These are phyloP conservation scores for Chloroidium sp. DNA, from an alignment of 163 green algal species.

Conservation along the genomic window DNA sequence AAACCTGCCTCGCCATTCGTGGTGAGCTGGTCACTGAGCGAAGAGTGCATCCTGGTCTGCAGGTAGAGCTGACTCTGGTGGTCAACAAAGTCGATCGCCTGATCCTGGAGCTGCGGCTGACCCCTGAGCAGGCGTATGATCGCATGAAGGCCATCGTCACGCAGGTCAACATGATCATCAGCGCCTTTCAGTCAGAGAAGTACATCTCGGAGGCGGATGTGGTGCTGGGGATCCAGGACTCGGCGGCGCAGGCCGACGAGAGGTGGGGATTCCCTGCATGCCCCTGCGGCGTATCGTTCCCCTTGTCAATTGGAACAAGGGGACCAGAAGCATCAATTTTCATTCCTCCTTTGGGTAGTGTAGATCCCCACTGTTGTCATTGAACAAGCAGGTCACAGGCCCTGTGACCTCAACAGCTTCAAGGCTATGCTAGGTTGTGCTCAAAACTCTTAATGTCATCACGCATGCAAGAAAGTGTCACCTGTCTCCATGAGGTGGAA, in stretches of 20 bases:
- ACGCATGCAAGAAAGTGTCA: too few species aligned
- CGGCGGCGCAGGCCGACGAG: conserved; percentile 13
- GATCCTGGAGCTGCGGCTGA: conserved; percentile 76
- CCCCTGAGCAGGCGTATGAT: conserved; percentile 72
- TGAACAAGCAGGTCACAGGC: too few species aligned
- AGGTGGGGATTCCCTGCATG: not conserved
- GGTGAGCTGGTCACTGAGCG: too few species aligned
- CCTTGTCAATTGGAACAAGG: too few species aligned
- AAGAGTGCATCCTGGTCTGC: not conserved
- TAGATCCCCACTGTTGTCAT: too few species aligned
- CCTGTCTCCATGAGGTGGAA: too few species aligned
- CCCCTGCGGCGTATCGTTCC: not conserved
- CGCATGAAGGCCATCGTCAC: conserved; percentile 71
- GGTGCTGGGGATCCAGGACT: conserved; percentile 61
- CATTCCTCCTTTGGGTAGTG: too few species aligned
- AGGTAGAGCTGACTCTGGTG: conserved; percentile 79
- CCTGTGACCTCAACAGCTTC: too few species aligned
- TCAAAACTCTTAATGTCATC: too few species aligned
- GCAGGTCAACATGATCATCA: conserved; percentile 93
- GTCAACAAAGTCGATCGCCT: conserved; percentile 99
- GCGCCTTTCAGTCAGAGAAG: conserved; percentile 74
- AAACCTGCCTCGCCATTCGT: too few species aligned
- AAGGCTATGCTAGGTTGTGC: too few species aligned
- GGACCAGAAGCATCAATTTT: too few species aligned
- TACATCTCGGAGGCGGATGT: conserved; percentile 87